Evolutionary conservation across 352 stramenopile genomes (phyloP).

Genomic region (Pythium dissimile): DNA sequence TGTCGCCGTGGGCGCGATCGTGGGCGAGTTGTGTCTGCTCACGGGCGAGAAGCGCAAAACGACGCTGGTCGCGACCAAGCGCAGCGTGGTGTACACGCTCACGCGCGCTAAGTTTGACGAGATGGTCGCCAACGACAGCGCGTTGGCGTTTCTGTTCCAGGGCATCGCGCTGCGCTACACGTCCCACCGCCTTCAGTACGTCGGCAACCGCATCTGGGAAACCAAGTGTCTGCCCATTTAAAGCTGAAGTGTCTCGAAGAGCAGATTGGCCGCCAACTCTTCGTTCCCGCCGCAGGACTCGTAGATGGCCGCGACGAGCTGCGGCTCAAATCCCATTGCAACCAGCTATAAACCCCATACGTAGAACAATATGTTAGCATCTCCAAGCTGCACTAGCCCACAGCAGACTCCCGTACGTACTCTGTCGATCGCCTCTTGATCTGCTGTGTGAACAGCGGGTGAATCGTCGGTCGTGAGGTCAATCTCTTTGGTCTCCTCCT

Average conservation of each 20-base stretch:
- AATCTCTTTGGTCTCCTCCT: conserved; percentile 4
- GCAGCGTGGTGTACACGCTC: conserved; percentile 71
- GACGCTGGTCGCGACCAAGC: conserved; percentile 52
- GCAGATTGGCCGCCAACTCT: conserved; percentile 43
- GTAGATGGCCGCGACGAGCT: conserved; percentile 51
- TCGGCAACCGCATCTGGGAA: conserved; percentile 83
- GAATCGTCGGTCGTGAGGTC: conserved; percentile 13
- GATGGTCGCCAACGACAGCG: conserved; percentile 63
- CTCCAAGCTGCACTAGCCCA: neutral
- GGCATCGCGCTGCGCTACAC: conserved; percentile 71
- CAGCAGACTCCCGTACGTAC: conserved; percentile 28
- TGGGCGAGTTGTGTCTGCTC: conserved; percentile 75
- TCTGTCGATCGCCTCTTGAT: conserved; percentile 26
- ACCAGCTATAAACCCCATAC: conserved; percentile 47
- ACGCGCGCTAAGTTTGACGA: conserved; percentile 46
- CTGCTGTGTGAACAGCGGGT: no score
- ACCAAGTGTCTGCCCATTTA: conserved; percentile 79
- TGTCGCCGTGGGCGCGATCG: conserved; percentile 61
- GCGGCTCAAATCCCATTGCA: conserved; percentile 51
- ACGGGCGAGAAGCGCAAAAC: conserved; percentile 81
- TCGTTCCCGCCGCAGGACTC: conserved; percentile 61
- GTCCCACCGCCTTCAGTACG: conserved; percentile 73
- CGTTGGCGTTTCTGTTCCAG: conserved; percentile 74
- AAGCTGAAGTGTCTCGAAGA: conserved; percentile 46
- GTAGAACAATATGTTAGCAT: neutral